Base-by-base conservation (phyloP, 768 basidiomycete genomes). In the Trametes villosa region DNA sequence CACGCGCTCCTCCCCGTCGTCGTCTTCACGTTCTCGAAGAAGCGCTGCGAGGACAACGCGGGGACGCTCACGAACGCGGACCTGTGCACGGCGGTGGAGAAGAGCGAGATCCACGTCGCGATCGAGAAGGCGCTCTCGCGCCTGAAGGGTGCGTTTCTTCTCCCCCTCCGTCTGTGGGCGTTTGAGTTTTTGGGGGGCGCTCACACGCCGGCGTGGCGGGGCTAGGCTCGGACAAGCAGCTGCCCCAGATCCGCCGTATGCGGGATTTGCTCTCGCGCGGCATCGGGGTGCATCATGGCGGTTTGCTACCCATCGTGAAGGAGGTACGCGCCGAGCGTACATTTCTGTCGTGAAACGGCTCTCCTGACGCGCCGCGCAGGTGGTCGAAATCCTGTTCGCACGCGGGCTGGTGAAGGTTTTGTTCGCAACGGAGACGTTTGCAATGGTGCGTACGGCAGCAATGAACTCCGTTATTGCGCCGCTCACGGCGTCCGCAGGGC, bases 341-440 rank as follows among this genome's bases (percentile, higher is more conserved):
- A 38, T n/a, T 44, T 4, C 36, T 8, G 9, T 3, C 11, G 31
- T 3, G 20, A 4, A 2, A 9, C 29, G 29, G n/a, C n/a, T n/a
- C n/a, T 8, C 7, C 47, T 29, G 20, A 41, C 29, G 15, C 40
- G 27, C 27, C 12, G 26, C 45, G 64, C 60, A 97, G 92, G 87
- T 98, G 22, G 96, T 98, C 9, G 97, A 99, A 73, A 90, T 98
- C 41, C 80, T 99, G 18, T 99, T 99, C 72, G 92, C 95, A 9
- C 86, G 94, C 44, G 97, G 97, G 18, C 78, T 98, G 50, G 96
- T 99, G 62, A 98, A 98, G 75, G 86, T 97, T 22, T 77, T 99
- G 8, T 99, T 99, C 71, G 97, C 97, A 1, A 99, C 97, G 5
- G 97, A 99, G 76, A 99, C 97, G 0, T 99, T 99, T 72, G 96